Evolutionary conservation across 208 protist species (phyloP), one percentile per base, ranked within the genome.

Genomic region (Leishmania braziliensis): DNA sequence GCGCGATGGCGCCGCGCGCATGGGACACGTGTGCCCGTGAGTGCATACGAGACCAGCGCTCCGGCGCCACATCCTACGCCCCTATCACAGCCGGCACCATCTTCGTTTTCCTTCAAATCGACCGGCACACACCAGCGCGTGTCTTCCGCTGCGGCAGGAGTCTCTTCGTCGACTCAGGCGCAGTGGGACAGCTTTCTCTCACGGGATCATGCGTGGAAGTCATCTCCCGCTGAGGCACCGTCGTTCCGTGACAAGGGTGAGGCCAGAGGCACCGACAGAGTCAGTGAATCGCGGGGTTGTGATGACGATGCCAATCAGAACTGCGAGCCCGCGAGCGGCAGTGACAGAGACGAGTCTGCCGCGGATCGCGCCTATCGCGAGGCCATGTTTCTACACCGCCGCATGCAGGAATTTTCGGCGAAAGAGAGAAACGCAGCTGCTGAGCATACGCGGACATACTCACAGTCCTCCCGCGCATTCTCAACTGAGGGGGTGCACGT

Each of bases 21-120:
- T 76, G 90, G 92, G 39, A 62, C 73, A 5, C 90, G 90, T 5
- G 92, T 95, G 69, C 92, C 92, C 8, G 79, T 95, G 18, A 95
- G 92, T 68, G 92, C 87, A 18, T 95, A 95, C 87, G 86, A 77
- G 10, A 54, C 48, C 48, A n/a, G 29, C 56, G 66, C 78, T 14
- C 74, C 78, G 6, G 65, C 82, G 20, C 84, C 62, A 8, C 76
- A 39, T 3, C 76, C 54, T 16, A 4, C 43, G 63, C 29, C 14
- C 36, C 26, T 63, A 20, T 12, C 75, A n/a, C 20, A 33, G 48
- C 23, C 29, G 65, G 66, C 23, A 36, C 26, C 36, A 14, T 26
- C 78, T 14, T 26, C 46, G 29, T n/a, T 12, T 16, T 51, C 66
- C 39, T n/a, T 29, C 26, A 16, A 4, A 33, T 18, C 23, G 39